Base-by-base conservation (phyloP, 371 early-diverging fungal genomes). In the Rhizomucor pusillus region DNA sequence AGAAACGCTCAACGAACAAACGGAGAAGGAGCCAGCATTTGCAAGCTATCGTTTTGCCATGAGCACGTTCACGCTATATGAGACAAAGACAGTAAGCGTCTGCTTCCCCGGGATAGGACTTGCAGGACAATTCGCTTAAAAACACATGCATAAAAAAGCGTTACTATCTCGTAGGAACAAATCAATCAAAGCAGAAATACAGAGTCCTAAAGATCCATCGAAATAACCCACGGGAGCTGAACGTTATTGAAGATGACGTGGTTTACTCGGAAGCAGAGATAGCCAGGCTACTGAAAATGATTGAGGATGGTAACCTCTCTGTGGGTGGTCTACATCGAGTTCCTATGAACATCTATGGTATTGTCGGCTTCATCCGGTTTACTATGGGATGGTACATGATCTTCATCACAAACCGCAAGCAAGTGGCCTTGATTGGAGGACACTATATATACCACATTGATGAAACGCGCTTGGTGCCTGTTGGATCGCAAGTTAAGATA, bases 371-470 rank as follows among this genome's bases (percentile, higher is more conserved):
- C 75, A 83, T 97, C 6, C 77, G 86, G 18, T 97, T 97, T 66
- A 87, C 92, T 5, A 92, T 92, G 52, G 94, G 95, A 0, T 93
- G 90, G 72, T 98, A 97, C 65, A 82, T 97, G 56, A 85, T 90
- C 16, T 68, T 96, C n/a, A 87, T 97, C 48, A 95, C 92, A 1
- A 89, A 90, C 25, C 66, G 91, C 16, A 82, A 84, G 23, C 88
- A 90, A n/a, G 95, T 96, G 1, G 97, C 97, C 0, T 56, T 94
- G 29, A 71, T 97, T 10, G 97, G 97, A n/a, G 96, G 97, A 0
- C 95, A 96, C 63, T 90, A 91, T 60, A 78, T 98, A 9, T 94
- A 94, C 65, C 96, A 97, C 54, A 91, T 97, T 41, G 97, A 97
- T 51, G 94, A 91, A 24, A 95, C 94, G 0, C 64, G 85, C 14